Base-by-base conservation (phyloP, 345 rosid species). In the Linum lewisii region DNA sequence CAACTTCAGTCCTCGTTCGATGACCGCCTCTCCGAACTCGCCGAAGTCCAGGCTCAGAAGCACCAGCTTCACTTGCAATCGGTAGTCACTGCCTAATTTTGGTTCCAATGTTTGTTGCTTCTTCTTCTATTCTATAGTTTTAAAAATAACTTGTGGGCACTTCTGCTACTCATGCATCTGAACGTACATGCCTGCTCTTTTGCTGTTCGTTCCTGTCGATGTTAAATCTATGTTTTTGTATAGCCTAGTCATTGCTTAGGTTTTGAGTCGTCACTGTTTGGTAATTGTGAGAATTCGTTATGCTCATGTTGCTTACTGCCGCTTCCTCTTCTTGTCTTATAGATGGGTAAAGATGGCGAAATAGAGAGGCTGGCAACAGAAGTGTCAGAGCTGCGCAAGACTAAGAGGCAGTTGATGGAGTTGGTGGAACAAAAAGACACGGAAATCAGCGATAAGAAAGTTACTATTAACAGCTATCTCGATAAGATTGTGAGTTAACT, bases 291-390 rank as follows among this genome's bases (percentile, higher is more conserved):
- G 21, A 3, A 29, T 29, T 51, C 5, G 23, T 8, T 51, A 22
- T 19, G 47, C 47, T 42, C 16, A 42, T 11, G 47, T 16, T 42
- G 47, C 47, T 42, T 42, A 42, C 15, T 50, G 24, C 7, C 36
- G 21, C 21, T 21, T 58, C 55, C n/a, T 57, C 47, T 54, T 7
- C 23, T 14, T 20, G 1, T 71, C n/a, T 34, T 63, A 53, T 54
- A 92, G 96, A 83, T 92, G 77, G 90, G 69, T 49, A 93, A 82
- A 74, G 99, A 87, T 63, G 91, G 95, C 49, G 91, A 82, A 63
- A 61, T 77, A 7, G 97, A 89, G 85, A 83, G 91, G 83, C 49
- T 93, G 61, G 54, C 76, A 5, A 73, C 65, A 21, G 95, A 87
- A 76, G 72, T 83, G 29, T 77, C 86, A 0, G 93, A 87, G 82